Evolutionary conservation across 202 grass and related monocot genomes (phyloP).

Genomic region (Panicum hallii): DNA sequence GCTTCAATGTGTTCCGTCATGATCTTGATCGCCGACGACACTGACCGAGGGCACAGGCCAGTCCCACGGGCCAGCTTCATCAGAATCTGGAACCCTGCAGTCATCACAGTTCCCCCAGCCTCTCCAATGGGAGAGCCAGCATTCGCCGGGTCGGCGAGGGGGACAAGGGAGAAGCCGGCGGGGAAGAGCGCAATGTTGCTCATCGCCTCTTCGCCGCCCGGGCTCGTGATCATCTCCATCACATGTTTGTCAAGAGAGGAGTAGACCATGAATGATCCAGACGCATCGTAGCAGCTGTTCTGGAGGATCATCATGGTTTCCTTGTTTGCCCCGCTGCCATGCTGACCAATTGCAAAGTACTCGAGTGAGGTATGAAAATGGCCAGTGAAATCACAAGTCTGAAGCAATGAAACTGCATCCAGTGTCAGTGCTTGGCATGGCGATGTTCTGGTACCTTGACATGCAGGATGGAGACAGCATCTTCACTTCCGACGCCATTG

Average conservation of each 20-base stretch:
- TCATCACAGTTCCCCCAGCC: constrained; percentile 49
- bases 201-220: background rate
- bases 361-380: background rate
- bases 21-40: constrained; percentile 14
- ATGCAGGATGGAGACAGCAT: constrained; percentile 59
- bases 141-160: background rate
- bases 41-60: constrained; percentile 38
- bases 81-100: constrained; percentile 57
- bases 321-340: background rate
- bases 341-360: constrained; percentile 10
- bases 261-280: constrained; percentile 63
- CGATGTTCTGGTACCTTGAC: constrained; percentile 48
- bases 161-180: constrained; percentile 47
- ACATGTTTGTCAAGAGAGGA: constrained; percentile 38
- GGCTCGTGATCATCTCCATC: constrained; percentile 42
- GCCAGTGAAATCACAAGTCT: background rate
- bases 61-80: constrained; percentile 42
- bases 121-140: background rate
- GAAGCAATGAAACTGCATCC: background rate
- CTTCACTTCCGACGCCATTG: constrained; percentile 37
- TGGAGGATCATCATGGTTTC: constrained; percentile 58
- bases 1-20: constrained; percentile 9
- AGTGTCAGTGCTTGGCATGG: background rate
- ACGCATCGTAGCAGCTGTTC: constrained; percentile 53
- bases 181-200: constrained; percentile 29